phyloP scores from a whole-genome alignment of 140 eudicot species.

The Stevia rebaudiana region DNA sequence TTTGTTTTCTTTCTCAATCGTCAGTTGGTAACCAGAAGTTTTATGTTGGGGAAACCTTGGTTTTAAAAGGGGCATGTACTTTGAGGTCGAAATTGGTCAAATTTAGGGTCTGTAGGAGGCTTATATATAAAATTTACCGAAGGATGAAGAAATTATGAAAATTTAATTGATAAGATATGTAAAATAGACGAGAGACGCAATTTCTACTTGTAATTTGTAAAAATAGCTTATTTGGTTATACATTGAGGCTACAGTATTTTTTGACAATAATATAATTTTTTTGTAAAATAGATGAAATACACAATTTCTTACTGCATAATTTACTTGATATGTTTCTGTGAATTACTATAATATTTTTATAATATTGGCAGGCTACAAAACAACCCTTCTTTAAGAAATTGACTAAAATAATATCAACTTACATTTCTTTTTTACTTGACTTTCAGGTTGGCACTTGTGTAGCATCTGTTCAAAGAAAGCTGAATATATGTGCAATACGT shows the following conservation, averaged over 20 bases:
- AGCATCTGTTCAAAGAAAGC: constrained; percentile 79
- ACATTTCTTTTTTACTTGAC: constrained; percentile 13
- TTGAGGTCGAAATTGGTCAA: too few relatives aligned
- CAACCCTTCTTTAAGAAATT: background rate
- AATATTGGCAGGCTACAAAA: background rate
- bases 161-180: background rate
- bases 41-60: background rate
- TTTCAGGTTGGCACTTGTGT: constrained; percentile 95
- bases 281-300: too few relatives aligned
- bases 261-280: too few relatives aligned
- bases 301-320: too few relatives aligned
- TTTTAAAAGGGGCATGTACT: too few relatives aligned
- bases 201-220: background rate
- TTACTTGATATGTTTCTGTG: background rate
- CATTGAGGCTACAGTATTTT: too few relatives aligned
- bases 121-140: background rate
- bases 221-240: background rate
- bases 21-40: constrained; percentile 1
- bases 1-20: background rate
- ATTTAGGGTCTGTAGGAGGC: background rate
- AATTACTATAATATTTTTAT: background rate
- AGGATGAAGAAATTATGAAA: background rate
- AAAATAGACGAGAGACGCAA: background rate
- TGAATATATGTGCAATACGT: constrained; percentile 76
- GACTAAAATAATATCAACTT: constrained; percentile 7